Evolutionary conservation across 2,329 filamentous ascomycete genomes (phyloP).

Genomic region (Aspergillus fructus): DNA sequence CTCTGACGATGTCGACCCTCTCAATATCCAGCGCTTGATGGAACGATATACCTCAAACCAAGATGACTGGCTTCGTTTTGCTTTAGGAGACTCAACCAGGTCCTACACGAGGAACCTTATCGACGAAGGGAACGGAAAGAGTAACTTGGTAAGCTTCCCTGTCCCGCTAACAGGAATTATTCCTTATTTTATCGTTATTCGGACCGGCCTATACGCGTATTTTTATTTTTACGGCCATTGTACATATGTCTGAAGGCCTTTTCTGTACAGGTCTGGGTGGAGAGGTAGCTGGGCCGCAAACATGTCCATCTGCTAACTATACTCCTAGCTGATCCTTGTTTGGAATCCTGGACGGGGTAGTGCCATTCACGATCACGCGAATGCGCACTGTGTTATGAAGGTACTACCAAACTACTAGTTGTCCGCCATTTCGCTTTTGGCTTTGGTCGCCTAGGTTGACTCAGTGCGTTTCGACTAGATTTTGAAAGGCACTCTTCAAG

Average conservation of each 20-base stretch:
- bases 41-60: slow-evolving; percentile 67
- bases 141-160: slow-evolving; percentile 61
- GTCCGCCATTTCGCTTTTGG: neutral
- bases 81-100: slow-evolving; percentile 66
- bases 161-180: neutral
- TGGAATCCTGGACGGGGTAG: slow-evolving; percentile 84
- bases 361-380: slow-evolving; percentile 84
- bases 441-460: neutral
- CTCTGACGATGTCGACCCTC: slow-evolving; percentile 76
- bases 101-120: slow-evolving; percentile 87
- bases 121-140: slow-evolving; percentile 82
- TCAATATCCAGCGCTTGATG: slow-evolving; percentile 72
- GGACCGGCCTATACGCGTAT: neutral
- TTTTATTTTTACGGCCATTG: neutral
- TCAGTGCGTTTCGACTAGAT: slow-evolving; percentile 49
- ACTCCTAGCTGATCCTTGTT: slow-evolving; percentile 73
- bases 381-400: slow-evolving; percentile 91
- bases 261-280: neutral
- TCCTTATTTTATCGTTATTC: neutral
- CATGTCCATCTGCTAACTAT: slow-evolving; percentile 8
- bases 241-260: neutral
- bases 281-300: neutral
- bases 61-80: slow-evolving; percentile 72
- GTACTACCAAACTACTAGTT: slow-evolving; percentile 28
- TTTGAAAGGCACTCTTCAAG: slow-evolving; percentile 72